Conservation (phyloP, 805 yeast genomes). For the Nakazawaea ernobii region DNA sequence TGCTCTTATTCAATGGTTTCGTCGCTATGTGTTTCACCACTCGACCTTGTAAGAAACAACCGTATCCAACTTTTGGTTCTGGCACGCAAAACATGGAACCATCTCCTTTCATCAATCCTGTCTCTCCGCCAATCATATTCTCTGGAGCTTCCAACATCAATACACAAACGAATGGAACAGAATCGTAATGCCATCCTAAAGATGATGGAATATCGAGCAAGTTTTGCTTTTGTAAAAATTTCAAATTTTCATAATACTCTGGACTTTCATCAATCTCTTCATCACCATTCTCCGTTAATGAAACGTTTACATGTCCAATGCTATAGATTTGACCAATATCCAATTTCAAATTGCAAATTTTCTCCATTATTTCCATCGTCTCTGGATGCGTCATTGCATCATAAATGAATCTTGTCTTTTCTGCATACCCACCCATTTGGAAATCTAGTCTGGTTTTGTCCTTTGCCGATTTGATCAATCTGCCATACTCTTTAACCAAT, state of each 20-base stretch:
- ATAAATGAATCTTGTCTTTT: conserved; percentile 36
- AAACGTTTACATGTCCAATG: conserved; percentile 44
- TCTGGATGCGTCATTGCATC: conserved; percentile 48
- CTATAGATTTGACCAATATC: conserved; percentile 39
- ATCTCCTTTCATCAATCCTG: conserved; percentile 40
- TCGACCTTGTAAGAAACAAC: conserved; percentile 43
- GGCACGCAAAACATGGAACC: conserved; percentile 22
- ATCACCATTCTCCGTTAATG: conserved; percentile 26
- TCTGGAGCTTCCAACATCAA: conserved; percentile 41
- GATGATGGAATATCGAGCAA: conserved; percentile 36
- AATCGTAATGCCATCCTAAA: conserved; percentile 42
- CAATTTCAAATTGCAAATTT: conserved; percentile 40
- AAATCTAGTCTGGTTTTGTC: conserved; percentile 34
- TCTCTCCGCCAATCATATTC: conserved; percentile 46
- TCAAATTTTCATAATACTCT: conserved; percentile 12
- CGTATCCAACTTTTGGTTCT: conserved; percentile 40
- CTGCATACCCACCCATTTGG: conserved; percentile 41
- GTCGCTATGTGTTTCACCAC: conserved; percentile 41
- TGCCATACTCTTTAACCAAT: conserved; percentile 32
- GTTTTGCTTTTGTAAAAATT: conserved; percentile 16
- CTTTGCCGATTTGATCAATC: conserved; percentile 26
- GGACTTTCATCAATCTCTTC: conserved; percentile 12
- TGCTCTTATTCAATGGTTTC: conserved; percentile 31
- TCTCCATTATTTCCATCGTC: conserved; percentile 38
- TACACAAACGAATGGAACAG: conserved; percentile 42